These are phyloP conservation scores for Lunasporangiospora selenospora DNA, from an alignment of 192 early-diverging fungal genomes.

Conservation along the genomic window DNA sequence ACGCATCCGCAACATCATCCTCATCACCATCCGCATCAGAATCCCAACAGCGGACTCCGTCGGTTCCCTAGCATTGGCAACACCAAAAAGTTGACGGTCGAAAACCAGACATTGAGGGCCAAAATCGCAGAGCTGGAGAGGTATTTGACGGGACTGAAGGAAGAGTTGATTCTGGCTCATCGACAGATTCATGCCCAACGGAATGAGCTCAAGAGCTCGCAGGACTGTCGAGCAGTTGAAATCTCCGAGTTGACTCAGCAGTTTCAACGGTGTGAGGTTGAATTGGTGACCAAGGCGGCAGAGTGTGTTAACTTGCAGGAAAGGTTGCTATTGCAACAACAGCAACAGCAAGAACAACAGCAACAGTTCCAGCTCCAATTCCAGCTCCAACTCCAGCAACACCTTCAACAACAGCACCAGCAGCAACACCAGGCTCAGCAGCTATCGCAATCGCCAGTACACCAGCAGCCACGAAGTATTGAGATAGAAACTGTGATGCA, in stretches of 20 bases:
- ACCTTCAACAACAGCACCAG: too few species aligned
- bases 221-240: slow-evolving; percentile 4
- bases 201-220: slow-evolving; percentile 14
- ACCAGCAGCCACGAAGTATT: too few species aligned
- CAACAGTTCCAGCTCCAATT: too few species aligned
- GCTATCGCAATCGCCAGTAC: too few species aligned
- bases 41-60: slow-evolving; percentile 18
- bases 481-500: too few species aligned
- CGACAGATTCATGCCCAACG: slow-evolving; percentile 16
- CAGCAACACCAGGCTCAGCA: too few species aligned
- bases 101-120: slow-evolving; percentile 24
- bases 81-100: slow-evolving; percentile 21
- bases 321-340: too few species aligned
- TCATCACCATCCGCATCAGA: slow-evolving; percentile 7
- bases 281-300: slow-evolving; percentile 9
- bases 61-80: slow-evolving; percentile 32
- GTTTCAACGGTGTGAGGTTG: slow-evolving; percentile 12
- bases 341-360: too few species aligned
- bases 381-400: too few species aligned
- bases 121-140: slow-evolving; percentile 36
- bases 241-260: not conserved
- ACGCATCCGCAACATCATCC: not conserved
- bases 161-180: slow-evolving; percentile 26
- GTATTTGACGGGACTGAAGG: slow-evolving; percentile 35
- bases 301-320: slow-evolving; percentile 10